A percentile compares a stretch with the other conserved stretches of the same genome.
Evolutionary conservation across 1,284 basidiomycete species (phyloP).

Genomic region (Gymnopus androsaceus): DNA sequence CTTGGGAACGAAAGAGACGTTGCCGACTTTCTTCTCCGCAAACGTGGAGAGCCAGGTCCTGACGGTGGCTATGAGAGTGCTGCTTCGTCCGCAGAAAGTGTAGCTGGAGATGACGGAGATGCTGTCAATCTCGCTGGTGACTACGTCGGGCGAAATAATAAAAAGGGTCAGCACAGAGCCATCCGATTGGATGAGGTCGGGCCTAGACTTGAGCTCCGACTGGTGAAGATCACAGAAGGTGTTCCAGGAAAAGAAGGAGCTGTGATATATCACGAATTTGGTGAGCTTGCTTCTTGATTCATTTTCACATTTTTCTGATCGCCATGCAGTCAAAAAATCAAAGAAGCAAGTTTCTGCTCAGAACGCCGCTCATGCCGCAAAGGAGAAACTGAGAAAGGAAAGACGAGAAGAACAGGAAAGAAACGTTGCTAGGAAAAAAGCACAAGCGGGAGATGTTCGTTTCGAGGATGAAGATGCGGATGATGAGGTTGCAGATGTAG

Average conservation of each 20-base stretch:
- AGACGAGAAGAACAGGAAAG: constrained; percentile 85
- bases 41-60: constrained; percentile 64
- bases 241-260: constrained; percentile 85
- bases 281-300: constrained; percentile 48
- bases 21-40: constrained; percentile 89
- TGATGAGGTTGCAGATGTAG: constrained; percentile 41
- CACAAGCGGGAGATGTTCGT: constrained; percentile 38
- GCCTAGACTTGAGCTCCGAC: constrained; percentile 88
- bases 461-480: constrained; percentile 39
- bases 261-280: constrained; percentile 91
- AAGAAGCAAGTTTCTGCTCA: constrained; percentile 69
- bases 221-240: constrained; percentile 97
- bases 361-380: constrained; percentile 74
- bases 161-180: constrained; percentile 87
- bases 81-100: constrained; percentile 70
- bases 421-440: constrained; percentile 83
- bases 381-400: constrained; percentile 72
- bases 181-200: constrained; percentile 94
- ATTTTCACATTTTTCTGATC: constrained; percentile 10
- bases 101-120: constrained; percentile 81
- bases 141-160: constrained; percentile 94
- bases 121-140: constrained; percentile 86
- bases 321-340: constrained; percentile 73
- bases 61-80: constrained; percentile 88
- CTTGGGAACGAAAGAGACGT: constrained; percentile 91